Conservation (phyloP, 768 basidiomycete genomes). For the Myochromella boudieri region DNA sequence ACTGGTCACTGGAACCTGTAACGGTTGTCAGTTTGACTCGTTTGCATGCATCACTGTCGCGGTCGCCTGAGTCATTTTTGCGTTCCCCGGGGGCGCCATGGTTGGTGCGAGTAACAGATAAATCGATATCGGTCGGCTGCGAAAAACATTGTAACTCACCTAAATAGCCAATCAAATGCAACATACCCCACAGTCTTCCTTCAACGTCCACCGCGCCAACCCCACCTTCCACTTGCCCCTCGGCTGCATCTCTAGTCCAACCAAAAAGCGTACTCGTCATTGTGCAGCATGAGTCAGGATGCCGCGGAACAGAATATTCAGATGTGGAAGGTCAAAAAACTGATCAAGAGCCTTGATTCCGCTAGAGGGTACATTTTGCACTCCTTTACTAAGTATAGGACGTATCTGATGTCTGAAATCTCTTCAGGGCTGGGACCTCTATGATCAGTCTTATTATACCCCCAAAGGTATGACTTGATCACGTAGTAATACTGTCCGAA, state of each 20-base stretch:
- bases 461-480: conserved; percentile 64
- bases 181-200: conserved; percentile 22
- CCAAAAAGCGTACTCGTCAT: conserved; percentile 31
- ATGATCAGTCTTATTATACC: conserved; percentile 99
- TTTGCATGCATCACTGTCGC: conserved; percentile 26
- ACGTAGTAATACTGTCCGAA: conserved; percentile 7
- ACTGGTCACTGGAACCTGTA: conserved; percentile 7
- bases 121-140: conserved; percentile 13
- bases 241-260: conserved; percentile 27
- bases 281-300: conserved; percentile 76
- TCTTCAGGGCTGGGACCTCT: conserved; percentile 83
- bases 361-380: conserved; percentile 78
- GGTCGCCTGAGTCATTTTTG: conserved; percentile 30
- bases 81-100: conserved; percentile 34
- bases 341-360: conserved; percentile 95
- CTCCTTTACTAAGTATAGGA: conserved; percentile 7
- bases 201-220: conserved; percentile 22
- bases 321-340: conserved; percentile 99
- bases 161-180: conserved; percentile 24
- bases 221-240: conserved; percentile 5
- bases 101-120: neutral
- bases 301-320: conserved; percentile 92
- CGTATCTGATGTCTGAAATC: conserved; percentile 22
- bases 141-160: conserved; percentile 17
- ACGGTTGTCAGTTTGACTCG: conserved; percentile 29